phyloP scores from a whole-genome alignment of 768 basidiomycete genomes.

The Gelatoporia subvermispora region DNA sequence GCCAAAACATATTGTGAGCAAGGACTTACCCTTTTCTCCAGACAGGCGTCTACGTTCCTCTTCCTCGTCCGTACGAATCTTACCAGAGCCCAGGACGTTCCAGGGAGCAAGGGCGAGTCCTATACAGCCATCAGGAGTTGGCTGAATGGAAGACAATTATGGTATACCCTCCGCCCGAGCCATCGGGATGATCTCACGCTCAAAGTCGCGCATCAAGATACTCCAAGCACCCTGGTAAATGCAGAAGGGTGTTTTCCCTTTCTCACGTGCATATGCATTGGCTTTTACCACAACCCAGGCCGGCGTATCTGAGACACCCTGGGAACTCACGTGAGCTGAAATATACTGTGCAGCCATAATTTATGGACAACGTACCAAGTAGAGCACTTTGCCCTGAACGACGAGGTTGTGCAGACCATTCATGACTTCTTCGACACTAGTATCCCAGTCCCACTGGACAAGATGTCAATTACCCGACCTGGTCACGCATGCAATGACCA shows the following conservation, averaged over 20 bases:
- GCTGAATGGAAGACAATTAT: not conserved
- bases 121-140: not conserved
- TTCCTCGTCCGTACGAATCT: slow-evolving; percentile 33
- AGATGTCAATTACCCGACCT: too few species aligned
- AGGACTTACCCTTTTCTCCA: slow-evolving; percentile 27
- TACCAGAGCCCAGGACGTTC: slow-evolving; percentile 36
- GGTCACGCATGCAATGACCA: not conserved
- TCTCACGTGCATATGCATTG: slow-evolving; percentile 32
- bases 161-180: slow-evolving; percentile 21
- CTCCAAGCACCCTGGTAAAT: slow-evolving; percentile 34
- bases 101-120: slow-evolving; percentile 33
- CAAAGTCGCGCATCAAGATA: slow-evolving; percentile 29
- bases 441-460: slow-evolving; percentile 39
- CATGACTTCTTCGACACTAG: slow-evolving; percentile 42
- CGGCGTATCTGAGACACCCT: slow-evolving; percentile 24
- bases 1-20: too few species aligned
- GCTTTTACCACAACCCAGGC: slow-evolving; percentile 30
- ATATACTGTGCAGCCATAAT: not conserved
- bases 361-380: slow-evolving; percentile 19
- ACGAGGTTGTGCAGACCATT: slow-evolving; percentile 36
- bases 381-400: slow-evolving; percentile 35
- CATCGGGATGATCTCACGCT: slow-evolving; percentile 36
- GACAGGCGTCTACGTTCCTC: slow-evolving; percentile 22
- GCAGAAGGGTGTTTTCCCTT: slow-evolving; percentile 35
- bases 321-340: too few species aligned